These are phyloP conservation scores for Penicillium hesseltinei DNA, from an alignment of 2,329 filamentous ascomycete genomes.

Conservation along the genomic window DNA sequence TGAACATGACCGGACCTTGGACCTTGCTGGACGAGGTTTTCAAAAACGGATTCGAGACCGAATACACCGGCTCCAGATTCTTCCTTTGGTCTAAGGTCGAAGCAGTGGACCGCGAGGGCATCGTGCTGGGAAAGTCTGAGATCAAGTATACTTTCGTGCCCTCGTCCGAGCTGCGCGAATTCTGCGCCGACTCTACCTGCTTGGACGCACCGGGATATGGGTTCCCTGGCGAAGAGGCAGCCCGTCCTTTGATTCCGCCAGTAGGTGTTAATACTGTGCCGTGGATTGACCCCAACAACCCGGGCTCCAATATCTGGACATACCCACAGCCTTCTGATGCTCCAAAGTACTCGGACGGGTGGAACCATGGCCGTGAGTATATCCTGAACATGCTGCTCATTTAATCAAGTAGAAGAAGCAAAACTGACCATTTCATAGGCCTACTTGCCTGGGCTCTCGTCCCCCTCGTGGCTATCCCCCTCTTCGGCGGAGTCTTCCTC, in stretches of 20 bases:
- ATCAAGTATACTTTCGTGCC: slow-evolving; percentile 39
- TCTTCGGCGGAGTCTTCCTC: slow-evolving; percentile 11
- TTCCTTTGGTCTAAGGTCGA: slow-evolving; percentile 37
- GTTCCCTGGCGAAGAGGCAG: slow-evolving; percentile 28
- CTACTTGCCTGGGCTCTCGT: slow-evolving; percentile 11
- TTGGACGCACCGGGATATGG: slow-evolving; percentile 32
- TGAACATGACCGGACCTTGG: slow-evolving; percentile 33
- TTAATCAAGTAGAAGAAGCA: neutral
- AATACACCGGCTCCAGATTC: slow-evolving; percentile 30
- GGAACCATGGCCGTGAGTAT: slow-evolving; percentile 13
- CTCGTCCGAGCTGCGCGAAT: slow-evolving; percentile 32
- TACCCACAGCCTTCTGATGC: slow-evolving; percentile 10
- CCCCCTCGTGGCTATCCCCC: slow-evolving; percentile 7
- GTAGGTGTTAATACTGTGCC: slow-evolving; percentile 34
- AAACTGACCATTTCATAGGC: slow-evolving; percentile 4
- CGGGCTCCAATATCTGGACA: slow-evolving; percentile 21
- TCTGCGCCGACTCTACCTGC: slow-evolving; percentile 32
- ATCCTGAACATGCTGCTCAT: no score
- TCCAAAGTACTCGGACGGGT: neutral
- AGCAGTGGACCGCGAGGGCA: slow-evolving; percentile 34
- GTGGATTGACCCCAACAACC: slow-evolving; percentile 31
- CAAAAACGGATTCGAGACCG: slow-evolving; percentile 43
- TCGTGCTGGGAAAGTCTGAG: slow-evolving; percentile 34
- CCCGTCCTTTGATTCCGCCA: slow-evolving; percentile 30
- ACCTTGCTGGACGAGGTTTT: slow-evolving; percentile 27